Evolutionary conservation across 352 stramenopile genomes (phyloP).

Genomic region (Phytophthora pinifolia): DNA sequence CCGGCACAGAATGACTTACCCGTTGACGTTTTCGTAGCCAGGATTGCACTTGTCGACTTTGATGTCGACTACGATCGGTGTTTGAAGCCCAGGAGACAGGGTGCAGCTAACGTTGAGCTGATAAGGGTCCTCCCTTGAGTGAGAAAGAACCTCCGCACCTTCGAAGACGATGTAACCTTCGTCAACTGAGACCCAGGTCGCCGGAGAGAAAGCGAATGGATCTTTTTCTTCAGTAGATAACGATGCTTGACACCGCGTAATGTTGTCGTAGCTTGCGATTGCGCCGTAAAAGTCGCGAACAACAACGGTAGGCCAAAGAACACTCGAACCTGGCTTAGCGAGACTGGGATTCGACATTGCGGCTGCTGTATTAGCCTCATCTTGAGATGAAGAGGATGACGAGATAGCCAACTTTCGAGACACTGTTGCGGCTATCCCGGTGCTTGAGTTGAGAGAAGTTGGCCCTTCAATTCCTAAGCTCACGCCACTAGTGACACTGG

Average conservation of each 20-base stretch:
- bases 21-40: conserved; percentile 61
- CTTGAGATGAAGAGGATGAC: neutral
- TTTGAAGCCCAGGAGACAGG: conserved; percentile 20
- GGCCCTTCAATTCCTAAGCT: conserved; percentile 33
- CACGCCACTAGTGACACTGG: conserved; percentile 61
- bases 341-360: conserved; percentile 10
- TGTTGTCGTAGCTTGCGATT: conserved; percentile 49
- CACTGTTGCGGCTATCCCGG: neutral
- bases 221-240: conserved; percentile 24
- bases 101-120: conserved; percentile 43
- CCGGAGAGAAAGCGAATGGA: conserved; percentile 49
- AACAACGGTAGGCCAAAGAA: conserved; percentile 63
- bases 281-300: conserved; percentile 58
- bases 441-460: conserved; percentile 8
- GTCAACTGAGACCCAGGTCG: conserved; percentile 22
- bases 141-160: conserved; percentile 41
- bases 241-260: conserved; percentile 30
- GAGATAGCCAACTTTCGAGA: conserved; percentile 11
- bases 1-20: conserved; percentile 29
- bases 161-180: conserved; percentile 56
- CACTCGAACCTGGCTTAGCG: conserved; percentile 15
- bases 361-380: conserved; percentile 12
- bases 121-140: conserved; percentile 36
- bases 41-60: conserved; percentile 52
- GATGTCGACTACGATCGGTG: conserved; percentile 34